Evolutionary conservation across 441 rosid species (phyloP), one percentile per base, ranked within the genome.

Genomic region (Pelargonium australe): DNA sequence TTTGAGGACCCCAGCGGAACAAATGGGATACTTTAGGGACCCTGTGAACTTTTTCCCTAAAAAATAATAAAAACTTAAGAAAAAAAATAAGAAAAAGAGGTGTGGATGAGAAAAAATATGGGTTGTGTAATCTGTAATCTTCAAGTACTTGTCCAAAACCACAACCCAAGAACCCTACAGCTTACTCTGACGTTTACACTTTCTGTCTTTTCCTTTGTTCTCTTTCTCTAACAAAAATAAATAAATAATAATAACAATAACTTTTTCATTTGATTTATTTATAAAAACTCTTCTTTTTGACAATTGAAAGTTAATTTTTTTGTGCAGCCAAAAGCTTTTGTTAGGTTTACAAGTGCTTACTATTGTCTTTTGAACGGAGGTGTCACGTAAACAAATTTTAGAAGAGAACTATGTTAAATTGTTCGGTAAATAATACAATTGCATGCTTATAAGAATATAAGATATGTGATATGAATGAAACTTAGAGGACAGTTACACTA

Each of bases 171-270:
- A 81, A 83, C 86, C 90, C 87, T 80, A 84, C 84, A 72, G 82
- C 82, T 80, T 70, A 75, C 68, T 73, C 85, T 85, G 92, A 89
- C 86, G 83, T 85, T 16, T 80, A 84, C 79, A 78, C 88, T 90
- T 88, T 90, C 87, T 91, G 89, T 80, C 87, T 76, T 85, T 82
- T 87, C 83, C 78, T 57, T 64, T 82, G 80, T 80, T 82, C 75
- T 79, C 71, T 77, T 75, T 75, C 73, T 70, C 80, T 65, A 64
- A 80, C 28, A 68, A 76, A 72, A 76, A 70, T 63, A 57, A 45
- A 14, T 16, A 73, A 73, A 77, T 68, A 25, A 25, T 1, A 20
- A 20, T 20, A 20, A 20, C 55, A n/a, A 47, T 11, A 57, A 77
- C 69, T 77, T 71, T 12, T 68, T 47, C 75, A 79, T 82, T 83